A percentile compares a stretch with the other conserved stretches of the same genome.
Conservation (phyloP, 2,329 filamentous ascomycete genomes). For the Passalora sequoiae region DNA sequence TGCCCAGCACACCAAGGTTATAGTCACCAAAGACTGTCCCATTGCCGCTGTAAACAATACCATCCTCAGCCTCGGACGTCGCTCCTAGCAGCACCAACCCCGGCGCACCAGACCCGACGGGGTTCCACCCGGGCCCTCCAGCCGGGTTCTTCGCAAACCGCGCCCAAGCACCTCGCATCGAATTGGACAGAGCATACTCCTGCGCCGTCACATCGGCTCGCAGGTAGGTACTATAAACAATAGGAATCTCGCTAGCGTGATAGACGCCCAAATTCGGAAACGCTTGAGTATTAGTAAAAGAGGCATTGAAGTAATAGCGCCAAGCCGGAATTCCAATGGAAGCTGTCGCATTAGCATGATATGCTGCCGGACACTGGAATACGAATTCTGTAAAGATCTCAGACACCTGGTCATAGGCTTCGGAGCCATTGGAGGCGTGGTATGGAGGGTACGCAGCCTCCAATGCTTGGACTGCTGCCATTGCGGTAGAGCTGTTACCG, state of each 20-base stretch:
- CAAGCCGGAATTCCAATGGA: constrained; percentile 31
- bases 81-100: constrained; percentile 24
- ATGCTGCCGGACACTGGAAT: constrained; percentile 27
- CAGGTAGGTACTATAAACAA: constrained; percentile 35
- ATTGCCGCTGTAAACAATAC: constrained; percentile 17
- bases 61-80: constrained; percentile 19
- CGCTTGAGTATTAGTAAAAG: constrained; percentile 32
- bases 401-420: constrained; percentile 14
- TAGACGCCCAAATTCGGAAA: constrained; percentile 31
- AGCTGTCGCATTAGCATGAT: constrained; percentile 29
- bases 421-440: constrained; percentile 13
- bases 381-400: constrained; percentile 20
- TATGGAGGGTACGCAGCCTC: constrained; percentile 28
- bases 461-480: constrained; percentile 23
- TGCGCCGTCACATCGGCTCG: constrained; percentile 27
- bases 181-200: constrained; percentile 29
- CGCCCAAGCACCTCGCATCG: constrained; percentile 34
- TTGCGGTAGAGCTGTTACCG: constrained; percentile 19
- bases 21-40: constrained; percentile 20
- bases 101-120: constrained; percentile 22
- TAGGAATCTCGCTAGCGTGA: constrained; percentile 32
- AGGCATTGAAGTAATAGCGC: constrained; percentile 38
- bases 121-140: constrained; percentile 36
- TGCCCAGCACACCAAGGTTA: constrained; percentile 27
- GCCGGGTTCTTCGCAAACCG: constrained; percentile 36